These are phyloP conservation scores for Entonaema liquescens DNA, from an alignment of 495 filamentous ascomycete genomes.

Conservation along the genomic window DNA sequence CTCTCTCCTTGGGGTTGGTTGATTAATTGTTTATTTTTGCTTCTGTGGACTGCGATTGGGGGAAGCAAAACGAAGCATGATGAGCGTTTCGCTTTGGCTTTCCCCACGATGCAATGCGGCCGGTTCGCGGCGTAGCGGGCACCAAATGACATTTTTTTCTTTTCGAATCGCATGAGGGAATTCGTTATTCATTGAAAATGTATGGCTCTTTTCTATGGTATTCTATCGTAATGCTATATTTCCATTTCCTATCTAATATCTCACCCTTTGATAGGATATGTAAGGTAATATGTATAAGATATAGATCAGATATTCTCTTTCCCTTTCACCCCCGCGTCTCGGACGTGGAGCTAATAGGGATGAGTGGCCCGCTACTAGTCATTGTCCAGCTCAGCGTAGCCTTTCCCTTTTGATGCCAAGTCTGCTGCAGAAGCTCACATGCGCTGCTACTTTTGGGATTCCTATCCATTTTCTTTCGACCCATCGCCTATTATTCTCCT, in stretches of 20 bases:
- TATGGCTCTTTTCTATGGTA: not conserved
- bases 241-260: too few relatives aligned
- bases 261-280: not conserved
- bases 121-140: too few relatives aligned
- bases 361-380: not conserved
- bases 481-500: slow-evolving; percentile 8
- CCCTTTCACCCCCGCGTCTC: not conserved
- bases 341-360: not conserved
- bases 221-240: not conserved
- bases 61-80: too few relatives aligned
- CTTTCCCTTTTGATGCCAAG: slow-evolving; percentile 20
- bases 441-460: slow-evolving; percentile 14
- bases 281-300: not conserved
- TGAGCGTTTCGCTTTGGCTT: not conserved
- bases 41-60: too few relatives aligned
- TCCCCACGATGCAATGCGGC: not conserved
- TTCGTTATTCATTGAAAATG: not conserved
- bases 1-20: not conserved
- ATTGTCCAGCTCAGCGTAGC: not conserved
- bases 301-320: not conserved
- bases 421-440: slow-evolving; percentile 36
- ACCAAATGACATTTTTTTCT: not conserved
- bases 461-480: not conserved
- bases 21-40: too few relatives aligned
- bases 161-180: not conserved